Evolutionary conservation across 2,329 filamentous ascomycete genomes (phyloP), one percentile per base, ranked within the genome.

Genomic region (Venturia pyrina): DNA sequence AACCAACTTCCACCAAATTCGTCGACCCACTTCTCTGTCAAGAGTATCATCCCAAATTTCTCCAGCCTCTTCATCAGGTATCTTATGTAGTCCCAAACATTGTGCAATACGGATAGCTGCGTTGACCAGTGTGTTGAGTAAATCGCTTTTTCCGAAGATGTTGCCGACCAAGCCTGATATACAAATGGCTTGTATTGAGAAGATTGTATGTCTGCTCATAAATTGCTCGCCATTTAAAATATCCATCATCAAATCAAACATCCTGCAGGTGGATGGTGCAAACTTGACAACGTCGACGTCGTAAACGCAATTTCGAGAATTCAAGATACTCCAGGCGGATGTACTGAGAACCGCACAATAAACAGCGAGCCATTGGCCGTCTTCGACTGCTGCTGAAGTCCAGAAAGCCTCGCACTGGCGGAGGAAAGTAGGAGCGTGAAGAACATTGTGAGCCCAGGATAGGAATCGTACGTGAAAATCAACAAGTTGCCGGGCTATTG

Each of bases 81-180:
- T 71, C 50, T 69, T 68, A 62, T 73, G 71, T 43, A 73, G 67
- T 7, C 71, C 71, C 65, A 69, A 70, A 67, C 67, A 72, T 66
- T 77, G 73, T 1, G 75, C 74, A 19, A 77, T 75, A 17, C 76
- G 73, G 4, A 77, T 72, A 11, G 72, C 74, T 5, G 75, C 71
- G 40, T 71, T 73, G 65, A 77, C 71, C 5, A 77, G 67, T 11
- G 74, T 76, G 0, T 75, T 74, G 41, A 75, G 75, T 2, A 75
- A 65, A 60, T 76, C 71, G 65, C 75, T 77, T 41, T 73, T 67
- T 1, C 75, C 76, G 6, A 78, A 69, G 53, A 76, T 76, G 67
- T 78, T 76, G 0, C 74, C 76, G 21, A 76, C 70, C 64, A 76
- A 70, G 0, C 75, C 77, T 3, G 75, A 76, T 7, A 78, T 74